Evolutionary conservation across 768 basidiomycete genomes (phyloP).

Genomic region (Kwoniella pini): DNA sequence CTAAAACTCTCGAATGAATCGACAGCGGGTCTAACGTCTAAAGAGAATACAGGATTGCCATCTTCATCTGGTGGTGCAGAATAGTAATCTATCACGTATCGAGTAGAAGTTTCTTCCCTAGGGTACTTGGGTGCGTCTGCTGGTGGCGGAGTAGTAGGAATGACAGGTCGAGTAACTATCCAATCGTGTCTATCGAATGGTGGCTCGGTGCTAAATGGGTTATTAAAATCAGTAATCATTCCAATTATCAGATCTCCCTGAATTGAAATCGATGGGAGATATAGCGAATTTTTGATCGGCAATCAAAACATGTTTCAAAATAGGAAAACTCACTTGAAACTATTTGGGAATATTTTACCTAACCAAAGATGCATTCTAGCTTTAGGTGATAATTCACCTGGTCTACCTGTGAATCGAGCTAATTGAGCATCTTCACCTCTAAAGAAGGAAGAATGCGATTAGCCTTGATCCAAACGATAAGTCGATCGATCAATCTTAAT

Average conservation of each 20-base stretch:
- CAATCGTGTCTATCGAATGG: conserved; percentile 99
- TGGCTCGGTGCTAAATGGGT: conserved; percentile 82
- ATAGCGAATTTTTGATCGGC: too few species aligned
- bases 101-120: conserved; percentile 49
- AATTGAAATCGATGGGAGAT: too few species aligned
- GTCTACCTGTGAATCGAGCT: conserved; percentile 81
- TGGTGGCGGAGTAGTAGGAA: conserved; percentile 19
- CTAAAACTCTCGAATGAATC: conserved; percentile 77
- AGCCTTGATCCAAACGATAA: background rate
- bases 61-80: conserved; percentile 84
- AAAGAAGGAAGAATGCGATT: background rate
- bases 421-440: conserved; percentile 73
- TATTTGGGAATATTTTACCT: conserved; percentile 82
- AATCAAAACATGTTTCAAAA: too few species aligned
- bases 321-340: conserved; percentile 88
- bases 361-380: conserved; percentile 82
- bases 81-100: conserved; percentile 99
- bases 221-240: too few species aligned
- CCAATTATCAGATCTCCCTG: too few species aligned
- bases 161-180: conserved; percentile 74
- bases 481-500: background rate
- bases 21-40: conserved; percentile 93
- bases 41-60: conserved; percentile 89
- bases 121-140: conserved; percentile 6
- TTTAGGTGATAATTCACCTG: conserved; percentile 92